Percentiles rank a stretch among this genome's conserved stretches.
phyloP scores from a whole-genome alignment of 2,329 filamentous ascomycete species.

The Epichloe sp. region DNA sequence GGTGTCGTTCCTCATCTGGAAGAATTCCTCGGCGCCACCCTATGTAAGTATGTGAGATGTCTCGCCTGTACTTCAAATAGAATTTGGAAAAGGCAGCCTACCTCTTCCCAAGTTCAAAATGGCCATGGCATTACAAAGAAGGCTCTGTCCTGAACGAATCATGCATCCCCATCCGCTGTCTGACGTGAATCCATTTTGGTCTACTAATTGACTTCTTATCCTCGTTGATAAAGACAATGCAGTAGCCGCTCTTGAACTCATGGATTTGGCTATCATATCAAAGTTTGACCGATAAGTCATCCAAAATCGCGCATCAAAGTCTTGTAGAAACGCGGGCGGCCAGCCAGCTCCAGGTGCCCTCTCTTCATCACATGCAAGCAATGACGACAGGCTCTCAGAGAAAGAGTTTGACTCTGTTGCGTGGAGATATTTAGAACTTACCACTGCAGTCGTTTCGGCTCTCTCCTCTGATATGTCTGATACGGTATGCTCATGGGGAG shows the following conservation, averaged over 20 bases:
- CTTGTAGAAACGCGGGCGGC: conserved; percentile 75
- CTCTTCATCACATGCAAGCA: conserved; percentile 33
- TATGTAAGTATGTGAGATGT: conserved; percentile 11
- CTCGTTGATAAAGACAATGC: conserved; percentile 74
- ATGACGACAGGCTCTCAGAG: conserved; percentile 38
- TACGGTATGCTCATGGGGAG: not conserved
- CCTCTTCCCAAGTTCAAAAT: conserved; percentile 66
- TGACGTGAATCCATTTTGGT: conserved; percentile 73
- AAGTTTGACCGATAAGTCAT: conserved; percentile 93
- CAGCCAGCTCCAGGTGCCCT: conserved; percentile 50
- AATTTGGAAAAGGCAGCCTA: conserved; percentile 23
- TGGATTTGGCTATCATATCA: conserved; percentile 63
- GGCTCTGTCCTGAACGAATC: conserved; percentile 90
- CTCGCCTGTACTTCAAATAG: not conserved
- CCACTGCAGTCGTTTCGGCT: not conserved
- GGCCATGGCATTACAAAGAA: conserved; percentile 75
- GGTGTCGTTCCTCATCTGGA: conserved; percentile 47
- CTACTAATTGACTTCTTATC: conserved; percentile 65
- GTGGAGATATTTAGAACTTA: conserved; percentile 14
- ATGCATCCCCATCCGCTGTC: conserved; percentile 98
- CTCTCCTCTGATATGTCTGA: not conserved
- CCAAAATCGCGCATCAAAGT: conserved; percentile 90
- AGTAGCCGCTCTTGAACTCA: conserved; percentile 55
- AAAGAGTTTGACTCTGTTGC: conserved; percentile 34
- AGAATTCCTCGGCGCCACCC: conserved; percentile 62